Conservation (phyloP, 2,329 filamentous ascomycete genomes). For the Didymella keratinophila region DNA sequence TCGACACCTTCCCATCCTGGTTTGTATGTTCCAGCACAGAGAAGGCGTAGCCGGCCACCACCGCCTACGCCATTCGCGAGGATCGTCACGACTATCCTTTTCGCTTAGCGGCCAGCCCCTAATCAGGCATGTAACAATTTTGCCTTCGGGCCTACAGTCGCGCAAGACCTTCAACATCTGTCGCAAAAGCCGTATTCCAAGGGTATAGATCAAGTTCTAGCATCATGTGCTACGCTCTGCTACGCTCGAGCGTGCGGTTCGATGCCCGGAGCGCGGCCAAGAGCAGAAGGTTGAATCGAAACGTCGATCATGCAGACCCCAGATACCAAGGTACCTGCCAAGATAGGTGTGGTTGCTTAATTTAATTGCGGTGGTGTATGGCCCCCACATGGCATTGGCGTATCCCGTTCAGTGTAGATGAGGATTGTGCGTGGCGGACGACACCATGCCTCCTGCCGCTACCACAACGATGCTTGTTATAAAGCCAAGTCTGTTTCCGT, state of each 20-base stretch:
- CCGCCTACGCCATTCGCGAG: conserved; percentile 14
- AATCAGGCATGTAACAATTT: conserved; percentile 5
- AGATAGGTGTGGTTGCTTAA: conserved; percentile 38
- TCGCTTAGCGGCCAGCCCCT: conserved; percentile 9
- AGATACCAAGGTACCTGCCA: conserved; percentile 40
- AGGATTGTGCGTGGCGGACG: conserved; percentile 21
- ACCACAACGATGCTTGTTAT: conserved; percentile 34
- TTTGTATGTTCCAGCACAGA: conserved; percentile 8
- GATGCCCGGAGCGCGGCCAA: conserved; percentile 30
- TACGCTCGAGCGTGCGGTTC: conserved; percentile 1
- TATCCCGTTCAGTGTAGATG: conserved; percentile 19
- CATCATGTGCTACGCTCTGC: conserved; percentile 14
- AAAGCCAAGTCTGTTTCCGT: conserved; percentile 35
- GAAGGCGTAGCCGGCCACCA: conserved; percentile 9
- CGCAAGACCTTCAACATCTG: conserved; percentile 20
- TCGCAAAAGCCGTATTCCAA: conserved; percentile 17
- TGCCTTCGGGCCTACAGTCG: conserved; percentile 16
- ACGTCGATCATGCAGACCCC: conserved; percentile 23
- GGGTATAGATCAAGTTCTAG: conserved; percentile 12
- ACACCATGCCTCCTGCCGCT: conserved; percentile 21
- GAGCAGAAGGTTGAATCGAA: conserved; percentile 36
- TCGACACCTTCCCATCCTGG: conserved; percentile 16
- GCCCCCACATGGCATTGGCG: conserved; percentile 22
- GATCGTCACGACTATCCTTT: conserved; percentile 15
- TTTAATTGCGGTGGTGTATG: conserved; percentile 40